Evolutionary conservation across 345 rosid species (phyloP), one percentile per base, ranked within the genome.

Genomic region (Brassica napus): DNA sequence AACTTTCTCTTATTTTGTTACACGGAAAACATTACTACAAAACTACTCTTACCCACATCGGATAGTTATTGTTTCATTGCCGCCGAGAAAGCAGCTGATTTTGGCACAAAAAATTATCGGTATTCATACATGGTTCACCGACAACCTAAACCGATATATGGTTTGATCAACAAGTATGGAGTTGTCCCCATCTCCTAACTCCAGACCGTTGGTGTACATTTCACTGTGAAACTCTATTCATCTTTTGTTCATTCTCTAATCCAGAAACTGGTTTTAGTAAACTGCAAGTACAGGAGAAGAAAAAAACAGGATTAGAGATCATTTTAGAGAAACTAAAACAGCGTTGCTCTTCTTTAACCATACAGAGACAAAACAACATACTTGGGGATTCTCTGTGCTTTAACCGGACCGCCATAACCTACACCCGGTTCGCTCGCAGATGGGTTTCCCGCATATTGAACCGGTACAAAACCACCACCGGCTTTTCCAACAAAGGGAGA

Each of bases 371-470:
- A 64, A 65, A 14, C 12, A 52, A 76, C 87, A 37, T 90, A 91
- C 94, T 68, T 77, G 5, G 86, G 86, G 65, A 83, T 82, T 23
- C 82, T 66, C 15, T 71, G 80, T 34, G 73, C 39, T 23, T 58
- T 23, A 57, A 34, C 73, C 69, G 77, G 83, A 59, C 73, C 85
- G 65, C 84, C 75, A 76, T 52, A 70, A 1, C 86, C 82, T 61
- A 69, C 80, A 81, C 72, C 74, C 5, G 79, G 80, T 65, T 72
- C 71, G 47, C 83, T 87, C 5, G 88, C 77, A 49, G 89, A 73
- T 7, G 88, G 86, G 74, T 81, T 87, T 8, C 83, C 83, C 26
- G 83, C 73, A 79, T 83, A 86, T 16, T 88, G 91, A 71, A 86
- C 88, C 6, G 97, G 82, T 73, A 85, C 85, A 66, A 88, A 83